These are phyloP conservation scores for Cajanus cajan DNA, from an alignment of 306 rosid genomes.

Conservation along the genomic window DNA sequence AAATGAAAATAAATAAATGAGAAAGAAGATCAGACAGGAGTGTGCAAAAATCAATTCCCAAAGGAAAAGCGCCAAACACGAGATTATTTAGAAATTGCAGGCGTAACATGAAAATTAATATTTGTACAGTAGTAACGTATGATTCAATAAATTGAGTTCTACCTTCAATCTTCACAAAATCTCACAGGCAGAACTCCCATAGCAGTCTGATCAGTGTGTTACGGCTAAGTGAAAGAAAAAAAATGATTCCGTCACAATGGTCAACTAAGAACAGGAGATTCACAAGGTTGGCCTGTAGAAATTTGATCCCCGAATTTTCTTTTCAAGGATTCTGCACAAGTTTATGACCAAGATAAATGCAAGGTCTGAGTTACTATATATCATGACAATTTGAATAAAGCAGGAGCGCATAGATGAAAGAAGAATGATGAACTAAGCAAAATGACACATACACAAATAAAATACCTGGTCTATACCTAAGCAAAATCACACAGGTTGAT, in stretches of 20 bases:
- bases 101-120: conserved; percentile 10
- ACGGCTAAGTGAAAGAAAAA: conserved; percentile 19
- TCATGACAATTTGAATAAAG: neutral
- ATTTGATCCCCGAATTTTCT: conserved; percentile 41
- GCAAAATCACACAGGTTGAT: conserved; percentile 21
- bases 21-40: no score
- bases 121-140: neutral
- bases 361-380: neutral
- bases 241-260: conserved; percentile 1
- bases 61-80: neutral
- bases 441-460: neutral
- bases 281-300: conserved; percentile 27
- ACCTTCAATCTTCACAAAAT: conserved; percentile 12
- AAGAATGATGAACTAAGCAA: neutral
- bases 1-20: no score
- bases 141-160: neutral
- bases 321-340: conserved; percentile 60
- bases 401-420: neutral
- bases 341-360: conserved; percentile 23
- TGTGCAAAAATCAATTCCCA: no score
- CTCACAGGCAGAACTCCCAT: neutral
- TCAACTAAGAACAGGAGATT: conserved; percentile 33
- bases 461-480: neutral
- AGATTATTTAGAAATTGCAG: conserved; percentile 11
- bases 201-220: conserved; percentile 9